These are phyloP conservation scores for Lophiotrema nucula DNA, from an alignment of 495 filamentous ascomycete genomes.

Conservation along the genomic window DNA sequence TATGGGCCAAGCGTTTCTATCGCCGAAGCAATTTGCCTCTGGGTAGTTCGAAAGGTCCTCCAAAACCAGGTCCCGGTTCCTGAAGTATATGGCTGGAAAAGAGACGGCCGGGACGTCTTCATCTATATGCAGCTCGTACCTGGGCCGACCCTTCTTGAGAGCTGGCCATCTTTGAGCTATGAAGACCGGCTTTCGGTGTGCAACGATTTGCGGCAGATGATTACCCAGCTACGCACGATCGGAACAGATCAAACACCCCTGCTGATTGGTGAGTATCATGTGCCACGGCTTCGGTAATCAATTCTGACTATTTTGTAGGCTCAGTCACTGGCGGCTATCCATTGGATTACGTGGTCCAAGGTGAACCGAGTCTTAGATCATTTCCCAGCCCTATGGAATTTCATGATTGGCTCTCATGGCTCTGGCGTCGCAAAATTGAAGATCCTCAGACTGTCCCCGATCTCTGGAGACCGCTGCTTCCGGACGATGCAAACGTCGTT, in stretches of 20 bases:
- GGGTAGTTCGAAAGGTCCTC: conserved; percentile 43
- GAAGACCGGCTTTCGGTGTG: conserved; percentile 5
- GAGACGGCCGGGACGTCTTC: conserved; percentile 34
- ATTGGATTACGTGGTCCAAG: conserved; percentile 7
- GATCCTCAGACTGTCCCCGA: conserved; percentile 19
- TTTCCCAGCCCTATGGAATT: conserved; percentile 12
- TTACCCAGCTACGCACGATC: conserved; percentile 4
- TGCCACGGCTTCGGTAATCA: neutral
- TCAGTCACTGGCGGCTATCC: conserved; percentile 2
- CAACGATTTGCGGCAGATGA: neutral
- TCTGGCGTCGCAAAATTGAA: conserved; percentile 13
- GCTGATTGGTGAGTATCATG: conserved; percentile 3
- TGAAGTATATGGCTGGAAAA: conserved; percentile 50
- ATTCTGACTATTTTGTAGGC: conserved; percentile 6
- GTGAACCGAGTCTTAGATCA: neutral
- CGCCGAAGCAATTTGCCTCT: conserved; percentile 48
- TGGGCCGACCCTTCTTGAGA: conserved; percentile 8
- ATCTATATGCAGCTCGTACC: conserved; percentile 21
- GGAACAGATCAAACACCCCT: conserved; percentile 5
- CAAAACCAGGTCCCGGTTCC: conserved; percentile 44
- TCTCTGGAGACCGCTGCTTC: conserved; percentile 22
- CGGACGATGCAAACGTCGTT: conserved; percentile 37
- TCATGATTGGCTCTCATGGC: conserved; percentile 28
- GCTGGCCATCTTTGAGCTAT: neutral
- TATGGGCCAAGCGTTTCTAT: conserved; percentile 45